Evolutionary conservation across 1,284 basidiomycete genomes (phyloP), one percentile per base, ranked within the genome.

Genomic region (Tilletia caries): DNA sequence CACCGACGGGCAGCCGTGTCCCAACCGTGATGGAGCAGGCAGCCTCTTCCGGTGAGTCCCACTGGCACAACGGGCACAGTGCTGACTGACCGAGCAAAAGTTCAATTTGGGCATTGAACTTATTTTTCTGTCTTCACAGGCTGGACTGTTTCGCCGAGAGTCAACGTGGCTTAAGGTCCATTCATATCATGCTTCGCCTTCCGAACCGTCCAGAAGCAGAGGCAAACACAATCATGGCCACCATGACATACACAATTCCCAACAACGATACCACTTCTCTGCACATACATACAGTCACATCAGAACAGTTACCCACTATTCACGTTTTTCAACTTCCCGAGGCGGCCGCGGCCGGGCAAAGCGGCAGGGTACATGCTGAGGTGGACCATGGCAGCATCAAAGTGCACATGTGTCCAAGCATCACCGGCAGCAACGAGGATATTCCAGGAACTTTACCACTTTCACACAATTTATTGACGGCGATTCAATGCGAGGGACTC

Each of bases 131-230:
- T 68, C 25, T n/a, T 54, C 23, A 54, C 48, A 70, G 70, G 3
- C 65, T 76, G 54, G 71, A 70, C 33, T 75, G 29, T 68, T 62
- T 74, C n/a, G 74, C 65, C 66, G 75, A 77, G 65, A 65, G 72
- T 4, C 75, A 77, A 60, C 69, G 67, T 29, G 46, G 67, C 13
- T 54, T 77, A 12, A 74, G 74, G 0, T 32, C 41, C 15, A 46
- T 77, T n/a, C 71, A 70, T 18, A 68, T 77, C 20, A 29, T 73
- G 29, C 50, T 77, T 3, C 75, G 74, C 70, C 23, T 23, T 29
- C 18, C 68, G 32, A 64, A 34, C n/a, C 67, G 64, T 27, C 37
- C 68, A 66, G 37, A 66, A 1, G 48, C 62, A 5, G 50, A 68
- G 20, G 65, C 67, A 12, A 32, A 43, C 12, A 27, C 10, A 8